Evolutionary conservation across 257 asterid genomes (phyloP), one percentile per base, ranked within the genome.

Genomic region (Handroanthus guayacan): DNA sequence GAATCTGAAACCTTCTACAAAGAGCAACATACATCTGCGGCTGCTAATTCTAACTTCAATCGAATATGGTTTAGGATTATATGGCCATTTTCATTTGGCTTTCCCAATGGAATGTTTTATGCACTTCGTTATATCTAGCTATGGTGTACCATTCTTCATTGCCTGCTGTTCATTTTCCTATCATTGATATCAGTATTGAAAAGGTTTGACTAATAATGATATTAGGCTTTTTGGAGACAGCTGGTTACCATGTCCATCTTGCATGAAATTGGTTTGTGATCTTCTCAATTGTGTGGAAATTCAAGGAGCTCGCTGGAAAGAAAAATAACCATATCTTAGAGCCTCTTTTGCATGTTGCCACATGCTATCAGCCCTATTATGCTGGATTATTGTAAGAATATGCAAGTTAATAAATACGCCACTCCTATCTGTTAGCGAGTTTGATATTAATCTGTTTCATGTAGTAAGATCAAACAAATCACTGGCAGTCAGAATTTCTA

Each of bases 401-500:
- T 58, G 67, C 36, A 13, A 58, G 60, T 60, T 4, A 44, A 72
- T 54, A 5, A 39, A 2, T 31, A 6, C 44, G 44, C 45, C 6
- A 25, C 12, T 57, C 18, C 38, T 13, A 13, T 61, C 11, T 20
- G 16, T 20, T 41, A 62, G 68, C 68, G 2, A 57, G 52, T 18
- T 18, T 17, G 38, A 3, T 3, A 36, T 43, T 9, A 56, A 41
- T n/a, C 61, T 55, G 34, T 55, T 16, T 16, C 9, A 55, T 16
- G 6, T 2, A 18, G 76, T 43, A 18, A 44, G 9, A 57, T 52
- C 41, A 9, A 44, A 45, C 48, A 14, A 44, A 31, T n/a, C 2
- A 10, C 16, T 69, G 9, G 50, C 57, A 8, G 51, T 66, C 31
- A 6, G 36, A 55, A 54, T 58, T 65, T 83, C 75, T 87, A 61